Conservation (phyloP, 176 grass and related monocot species). For the Saccharum spontaneum region DNA sequence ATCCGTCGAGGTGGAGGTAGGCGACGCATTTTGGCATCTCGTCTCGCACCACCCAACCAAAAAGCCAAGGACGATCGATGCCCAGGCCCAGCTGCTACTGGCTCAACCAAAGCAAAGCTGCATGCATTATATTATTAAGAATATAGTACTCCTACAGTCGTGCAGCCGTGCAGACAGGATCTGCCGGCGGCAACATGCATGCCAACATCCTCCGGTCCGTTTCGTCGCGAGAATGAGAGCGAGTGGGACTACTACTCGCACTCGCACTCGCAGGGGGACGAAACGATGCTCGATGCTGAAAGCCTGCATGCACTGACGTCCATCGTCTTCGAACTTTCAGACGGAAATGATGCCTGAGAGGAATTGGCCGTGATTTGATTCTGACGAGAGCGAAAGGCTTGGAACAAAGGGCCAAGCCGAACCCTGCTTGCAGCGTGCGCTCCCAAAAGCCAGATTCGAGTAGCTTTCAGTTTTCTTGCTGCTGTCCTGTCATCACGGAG, state of each 20-base stretch:
- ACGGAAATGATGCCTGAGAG: constrained; percentile 3
- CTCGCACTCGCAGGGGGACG: background rate
- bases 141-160: background rate
- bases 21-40: constrained; percentile 22
- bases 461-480: background rate
- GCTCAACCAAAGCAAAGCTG: background rate
- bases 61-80: background rate
- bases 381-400: background rate
- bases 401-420: background rate
- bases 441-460: background rate
- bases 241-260: background rate
- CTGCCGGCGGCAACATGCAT: background rate
- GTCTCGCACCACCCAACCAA: background rate
- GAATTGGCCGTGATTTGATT: constrained; percentile 9
- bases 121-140: background rate
- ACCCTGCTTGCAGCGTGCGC: background rate
- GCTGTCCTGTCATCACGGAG: background rate
- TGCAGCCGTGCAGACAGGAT: background rate
- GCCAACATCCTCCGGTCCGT: background rate
- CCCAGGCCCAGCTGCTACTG: background rate
- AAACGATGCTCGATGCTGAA: background rate
- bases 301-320: background rate
- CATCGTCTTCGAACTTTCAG: background rate
- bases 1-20: background rate
- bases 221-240: background rate